phyloP scores from a whole-genome alignment of 176 grass and related monocot genomes.

The Olyra latifolia region DNA sequence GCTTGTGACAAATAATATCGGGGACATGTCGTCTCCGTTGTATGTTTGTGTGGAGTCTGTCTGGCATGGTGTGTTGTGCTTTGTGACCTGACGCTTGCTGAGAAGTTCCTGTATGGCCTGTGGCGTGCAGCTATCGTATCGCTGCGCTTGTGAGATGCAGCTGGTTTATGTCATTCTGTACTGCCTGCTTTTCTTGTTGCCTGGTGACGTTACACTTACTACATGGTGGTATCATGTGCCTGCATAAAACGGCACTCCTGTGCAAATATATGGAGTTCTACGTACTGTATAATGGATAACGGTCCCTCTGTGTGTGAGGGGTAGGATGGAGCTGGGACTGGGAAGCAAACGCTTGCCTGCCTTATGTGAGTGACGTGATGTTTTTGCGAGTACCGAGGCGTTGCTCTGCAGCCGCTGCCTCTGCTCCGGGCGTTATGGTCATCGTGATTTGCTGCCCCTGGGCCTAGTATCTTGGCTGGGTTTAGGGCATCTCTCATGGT shows the following conservation, averaged over 20 bases:
- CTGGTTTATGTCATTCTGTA: neutral
- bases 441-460: neutral
- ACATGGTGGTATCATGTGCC: too few species aligned
- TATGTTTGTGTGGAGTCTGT: neutral
- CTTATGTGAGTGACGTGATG: neutral
- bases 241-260: neutral
- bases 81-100: neutral
- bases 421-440: constrained; percentile 17
- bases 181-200: too few species aligned
- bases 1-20: constrained; percentile 16
- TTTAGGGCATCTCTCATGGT: too few species aligned
- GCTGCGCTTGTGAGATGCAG: neutral
- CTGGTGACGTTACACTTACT: neutral
- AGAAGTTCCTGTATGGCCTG: neutral
- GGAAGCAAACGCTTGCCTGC: neutral
- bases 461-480: too few species aligned
- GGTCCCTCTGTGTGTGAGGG: neutral
- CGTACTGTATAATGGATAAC: too few species aligned
- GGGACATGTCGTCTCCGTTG: neutral
- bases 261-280: too few species aligned
- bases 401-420: neutral
- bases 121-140: neutral
- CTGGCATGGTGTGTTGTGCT: neutral
- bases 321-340: too few species aligned
- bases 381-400: constrained; percentile 1